These are phyloP conservation scores for Paraconiothyrium brasiliense DNA, from an alignment of 2,329 filamentous ascomycete species.

Conservation along the genomic window DNA sequence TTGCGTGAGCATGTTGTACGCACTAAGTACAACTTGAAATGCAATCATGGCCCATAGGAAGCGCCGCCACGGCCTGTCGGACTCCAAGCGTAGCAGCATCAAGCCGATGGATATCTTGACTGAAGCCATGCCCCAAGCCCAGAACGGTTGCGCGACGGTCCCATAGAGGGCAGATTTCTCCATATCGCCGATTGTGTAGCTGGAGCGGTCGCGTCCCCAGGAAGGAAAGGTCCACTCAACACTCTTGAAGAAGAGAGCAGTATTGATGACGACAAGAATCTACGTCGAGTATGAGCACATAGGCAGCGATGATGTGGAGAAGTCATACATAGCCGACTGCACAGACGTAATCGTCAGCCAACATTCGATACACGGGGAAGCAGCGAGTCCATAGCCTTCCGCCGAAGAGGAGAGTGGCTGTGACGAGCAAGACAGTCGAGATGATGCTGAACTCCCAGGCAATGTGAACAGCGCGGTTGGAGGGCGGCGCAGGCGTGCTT, in stretches of 20 bases:
- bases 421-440: conserved; percentile 21
- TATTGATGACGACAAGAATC: conserved; percentile 26
- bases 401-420: conserved; percentile 24
- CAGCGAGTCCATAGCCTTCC: conserved; percentile 30
- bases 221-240: conserved; percentile 24
- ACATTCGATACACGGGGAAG: conserved; percentile 24
- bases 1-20: conserved; percentile 27
- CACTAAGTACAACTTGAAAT: conserved; percentile 21
- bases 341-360: conserved; percentile 28
- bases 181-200: conserved; percentile 24
- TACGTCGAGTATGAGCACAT: background rate
- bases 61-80: conserved; percentile 20
- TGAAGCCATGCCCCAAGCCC: conserved; percentile 29
- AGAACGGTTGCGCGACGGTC: conserved; percentile 30
- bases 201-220: conserved; percentile 3
- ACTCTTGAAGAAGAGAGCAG: conserved; percentile 24
- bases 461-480: background rate
- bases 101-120: conserved; percentile 29
- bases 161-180: conserved; percentile 21
- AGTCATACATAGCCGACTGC: conserved; percentile 26
- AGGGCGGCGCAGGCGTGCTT: background rate
- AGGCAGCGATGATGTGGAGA: background rate
- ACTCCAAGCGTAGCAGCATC: conserved; percentile 32
- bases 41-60: conserved; percentile 29
- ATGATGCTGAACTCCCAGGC: conserved; percentile 22